phyloP scores from a whole-genome alignment of 2,329 filamentous ascomycete genomes.

The Colletotrichum limetticola region DNA sequence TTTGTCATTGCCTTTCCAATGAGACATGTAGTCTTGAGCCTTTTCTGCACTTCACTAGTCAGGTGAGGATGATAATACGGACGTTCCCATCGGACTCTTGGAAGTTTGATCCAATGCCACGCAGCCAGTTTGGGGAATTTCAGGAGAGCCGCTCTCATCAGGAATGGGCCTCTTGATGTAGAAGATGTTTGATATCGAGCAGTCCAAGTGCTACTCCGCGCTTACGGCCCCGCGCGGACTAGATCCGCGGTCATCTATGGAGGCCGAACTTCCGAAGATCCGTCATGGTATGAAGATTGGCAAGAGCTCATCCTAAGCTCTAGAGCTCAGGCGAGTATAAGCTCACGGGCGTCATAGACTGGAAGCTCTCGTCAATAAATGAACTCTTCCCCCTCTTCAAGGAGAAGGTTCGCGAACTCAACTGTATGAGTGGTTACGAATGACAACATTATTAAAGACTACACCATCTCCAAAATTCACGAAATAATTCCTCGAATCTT shows the following conservation, averaged over 20 bases:
- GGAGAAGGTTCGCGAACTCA: accelerated
- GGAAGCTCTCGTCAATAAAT: not conserved
- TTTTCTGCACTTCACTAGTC: not conserved
- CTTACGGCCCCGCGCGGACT: not conserved
- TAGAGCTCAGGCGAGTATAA: not conserved
- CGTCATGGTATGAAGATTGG: not conserved
- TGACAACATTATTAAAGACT: not conserved
- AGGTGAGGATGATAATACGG: not conserved
- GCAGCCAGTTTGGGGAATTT: slow-evolving; percentile 3
- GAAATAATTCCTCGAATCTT: not conserved
- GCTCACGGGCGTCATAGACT: not conserved
- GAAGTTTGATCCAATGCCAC: not conserved
- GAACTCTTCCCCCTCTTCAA: not conserved
- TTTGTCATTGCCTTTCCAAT: not conserved
- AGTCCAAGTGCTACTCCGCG: not conserved
- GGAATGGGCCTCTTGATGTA: not conserved
- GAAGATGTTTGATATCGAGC: not conserved
- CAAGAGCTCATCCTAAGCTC: not conserved
- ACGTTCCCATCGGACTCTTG: slow-evolving; percentile 23
- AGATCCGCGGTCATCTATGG: not conserved
- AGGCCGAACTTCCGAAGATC: not conserved
- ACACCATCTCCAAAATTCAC: not conserved
- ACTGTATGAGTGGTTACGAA: not conserved
- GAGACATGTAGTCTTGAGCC: too few relatives aligned
- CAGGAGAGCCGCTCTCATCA: not conserved